phyloP scores from a whole-genome alignment of 139 green algal species.

The Tetradesmus obliquus region DNA sequence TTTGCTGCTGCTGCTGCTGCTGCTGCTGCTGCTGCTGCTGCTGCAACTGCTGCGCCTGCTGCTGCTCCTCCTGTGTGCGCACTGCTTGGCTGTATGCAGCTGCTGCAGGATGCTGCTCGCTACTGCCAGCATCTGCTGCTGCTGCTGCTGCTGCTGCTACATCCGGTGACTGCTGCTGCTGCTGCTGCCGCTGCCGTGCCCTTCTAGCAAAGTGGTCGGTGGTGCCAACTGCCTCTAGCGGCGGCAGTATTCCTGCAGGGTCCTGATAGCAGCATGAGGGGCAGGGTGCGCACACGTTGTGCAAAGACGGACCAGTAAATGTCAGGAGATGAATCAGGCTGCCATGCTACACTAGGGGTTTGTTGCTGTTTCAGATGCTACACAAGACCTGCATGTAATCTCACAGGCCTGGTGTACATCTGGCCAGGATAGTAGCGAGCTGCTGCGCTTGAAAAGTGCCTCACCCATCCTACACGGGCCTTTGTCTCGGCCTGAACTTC shows the following conservation, averaged over 20 bases:
- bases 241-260: conserved; percentile 10
- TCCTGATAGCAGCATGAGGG: conserved; percentile 3
- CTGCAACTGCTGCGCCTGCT: background rate
- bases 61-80: background rate
- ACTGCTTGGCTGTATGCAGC: background rate
- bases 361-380: too few species aligned
- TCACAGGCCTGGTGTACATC: too few species aligned
- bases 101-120: background rate
- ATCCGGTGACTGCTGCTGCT: conserved; percentile 8
- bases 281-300: background rate
- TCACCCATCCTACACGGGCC: background rate
- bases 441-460: background rate
- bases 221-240: background rate
- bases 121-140: background rate
- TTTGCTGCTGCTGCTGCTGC: background rate
- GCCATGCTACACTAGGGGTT: too few species aligned
- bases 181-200: conserved; percentile 19
- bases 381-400: too few species aligned
- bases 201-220: conserved; percentile 24
- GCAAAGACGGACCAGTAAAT: too few species aligned
- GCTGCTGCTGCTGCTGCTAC: conserved; percentile 1
- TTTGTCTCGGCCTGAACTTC: background rate
- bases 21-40: background rate
- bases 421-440: too few species aligned
- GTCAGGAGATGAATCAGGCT: too few species aligned